Percentiles rank a stretch among this genome's conserved stretches.
Evolutionary conservation across 768 basidiomycete species (phyloP).

Genomic region (Crepidotus variabilis): DNA sequence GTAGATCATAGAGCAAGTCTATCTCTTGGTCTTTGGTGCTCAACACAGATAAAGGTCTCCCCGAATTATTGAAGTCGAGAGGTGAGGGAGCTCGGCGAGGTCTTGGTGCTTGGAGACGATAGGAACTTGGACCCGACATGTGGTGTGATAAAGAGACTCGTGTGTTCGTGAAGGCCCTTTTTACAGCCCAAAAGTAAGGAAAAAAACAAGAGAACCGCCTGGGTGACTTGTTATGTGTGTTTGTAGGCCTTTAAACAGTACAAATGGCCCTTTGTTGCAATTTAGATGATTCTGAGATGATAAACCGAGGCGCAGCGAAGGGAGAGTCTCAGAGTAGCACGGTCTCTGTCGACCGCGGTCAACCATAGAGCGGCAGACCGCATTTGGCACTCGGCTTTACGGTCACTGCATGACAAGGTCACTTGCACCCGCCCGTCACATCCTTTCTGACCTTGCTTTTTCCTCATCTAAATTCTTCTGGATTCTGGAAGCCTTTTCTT

Average conservation of each 20-base stretch:
- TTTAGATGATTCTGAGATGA: background rate
- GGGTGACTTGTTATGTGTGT: constrained; percentile 8
- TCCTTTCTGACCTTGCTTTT: background rate
- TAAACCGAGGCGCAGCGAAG: background rate
- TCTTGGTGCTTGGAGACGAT: constrained; percentile 62
- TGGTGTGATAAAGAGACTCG: constrained; percentile 13
- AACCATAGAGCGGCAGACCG: constrained; percentile 2
- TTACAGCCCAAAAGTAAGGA: constrained; percentile 9
- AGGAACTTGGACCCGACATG: constrained; percentile 56
- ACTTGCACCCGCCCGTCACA: background rate
- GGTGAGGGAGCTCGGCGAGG: constrained; percentile 61
- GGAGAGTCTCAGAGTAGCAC: background rate
- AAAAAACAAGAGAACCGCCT: constrained; percentile 17
- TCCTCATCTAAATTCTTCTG: background rate
- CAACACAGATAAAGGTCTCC: constrained; percentile 40
- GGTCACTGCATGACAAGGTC: background rate
- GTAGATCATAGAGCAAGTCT: constrained; percentile 75
- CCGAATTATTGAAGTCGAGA: constrained; percentile 48
- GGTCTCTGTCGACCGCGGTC: background rate
- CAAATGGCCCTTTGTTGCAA: background rate
- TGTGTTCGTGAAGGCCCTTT: constrained; percentile 14
- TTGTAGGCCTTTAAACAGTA: background rate
- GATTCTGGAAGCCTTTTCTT: too few relatives aligned
- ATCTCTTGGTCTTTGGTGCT: constrained; percentile 40
- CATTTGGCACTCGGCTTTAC: background rate